phyloP scores from a whole-genome alignment of 352 stramenopile genomes.

The Phytophthora capsici region DNA sequence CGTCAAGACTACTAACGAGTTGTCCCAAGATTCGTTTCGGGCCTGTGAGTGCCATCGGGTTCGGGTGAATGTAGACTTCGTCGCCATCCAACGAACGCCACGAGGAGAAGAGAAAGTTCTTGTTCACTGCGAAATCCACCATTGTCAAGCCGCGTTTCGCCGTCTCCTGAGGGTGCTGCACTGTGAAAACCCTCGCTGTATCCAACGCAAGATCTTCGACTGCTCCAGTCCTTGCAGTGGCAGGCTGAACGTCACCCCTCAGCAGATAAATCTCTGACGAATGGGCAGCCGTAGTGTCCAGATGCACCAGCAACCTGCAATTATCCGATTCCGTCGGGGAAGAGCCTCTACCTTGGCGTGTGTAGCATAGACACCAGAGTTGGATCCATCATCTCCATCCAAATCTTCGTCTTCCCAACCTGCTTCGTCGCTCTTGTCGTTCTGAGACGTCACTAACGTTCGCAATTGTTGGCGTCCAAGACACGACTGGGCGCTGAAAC shows the following conservation, averaged over 20 bases:
- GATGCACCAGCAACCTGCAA: slow-evolving; percentile 68
- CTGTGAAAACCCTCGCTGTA: slow-evolving; percentile 61
- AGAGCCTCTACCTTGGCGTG: slow-evolving; percentile 70
- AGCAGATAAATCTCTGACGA: slow-evolving; percentile 71
- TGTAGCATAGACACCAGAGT: slow-evolving; percentile 43
- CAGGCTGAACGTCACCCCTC: slow-evolving; percentile 54
- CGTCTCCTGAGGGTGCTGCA: slow-evolving; percentile 27
- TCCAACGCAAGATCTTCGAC: slow-evolving; percentile 54
- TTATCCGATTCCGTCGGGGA: slow-evolving; percentile 59
- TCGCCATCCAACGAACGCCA: slow-evolving; percentile 71
- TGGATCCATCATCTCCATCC: slow-evolving; percentile 35
- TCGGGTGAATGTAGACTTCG: slow-evolving; percentile 67
- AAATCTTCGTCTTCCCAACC: slow-evolving; percentile 47
- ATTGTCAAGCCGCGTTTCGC: slow-evolving; percentile 60
- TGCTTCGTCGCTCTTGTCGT: slow-evolving; percentile 24
- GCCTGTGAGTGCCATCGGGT: slow-evolving; percentile 74
- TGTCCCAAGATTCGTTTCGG: slow-evolving; percentile 60
- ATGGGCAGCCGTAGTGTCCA: slow-evolving; percentile 62
- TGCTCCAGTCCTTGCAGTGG: slow-evolving; percentile 27
- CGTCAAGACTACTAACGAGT: slow-evolving; percentile 58
- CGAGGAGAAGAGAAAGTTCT: slow-evolving; percentile 72
- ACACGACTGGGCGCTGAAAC: slow-evolving; percentile 68
- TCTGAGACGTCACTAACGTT: slow-evolving; percentile 29
- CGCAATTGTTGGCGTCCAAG: slow-evolving; percentile 68
- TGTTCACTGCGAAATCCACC: slow-evolving; percentile 76